Percentiles rank a stretch among this genome's conserved stretches.
Conservation (phyloP, 2,329 filamentous ascomycete species). For the Ceratocystis albifundus region DNA sequence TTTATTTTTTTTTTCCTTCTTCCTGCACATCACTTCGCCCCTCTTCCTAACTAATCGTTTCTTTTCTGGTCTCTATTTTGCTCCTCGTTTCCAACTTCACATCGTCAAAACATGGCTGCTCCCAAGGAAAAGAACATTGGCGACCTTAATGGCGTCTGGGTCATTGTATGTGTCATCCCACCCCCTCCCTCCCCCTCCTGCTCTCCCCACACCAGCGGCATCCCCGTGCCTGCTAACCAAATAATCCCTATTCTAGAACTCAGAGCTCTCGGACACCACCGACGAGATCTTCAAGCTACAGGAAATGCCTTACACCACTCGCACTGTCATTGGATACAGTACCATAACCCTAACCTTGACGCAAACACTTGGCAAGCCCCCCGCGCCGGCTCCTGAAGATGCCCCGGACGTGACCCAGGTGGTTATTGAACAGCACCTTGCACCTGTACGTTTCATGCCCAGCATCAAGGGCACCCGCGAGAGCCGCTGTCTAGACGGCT, state of each 20-base stretch:
- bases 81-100: not conserved
- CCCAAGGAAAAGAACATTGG: conserved; percentile 54
- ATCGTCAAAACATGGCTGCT: conserved; percentile 50
- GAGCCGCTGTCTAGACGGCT: conserved; percentile 42
- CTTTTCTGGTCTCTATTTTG: not conserved
- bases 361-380: conserved; percentile 37
- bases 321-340: conserved; percentile 59
- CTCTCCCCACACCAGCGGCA: not conserved
- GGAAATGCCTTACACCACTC: conserved; percentile 58
- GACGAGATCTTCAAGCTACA: conserved; percentile 61
- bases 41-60: not conserved
- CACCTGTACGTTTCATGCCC: conserved; percentile 35
- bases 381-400: conserved; percentile 33
- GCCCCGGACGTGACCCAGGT: conserved; percentile 45
- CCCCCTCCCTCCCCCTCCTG: not conserved
- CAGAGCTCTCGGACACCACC: conserved; percentile 54
- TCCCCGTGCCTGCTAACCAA: not conserved
- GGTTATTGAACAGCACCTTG: conserved; percentile 59
- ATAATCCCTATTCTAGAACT: conserved; percentile 48
- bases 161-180: conserved; percentile 44
- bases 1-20: not conserved
- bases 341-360: conserved; percentile 55
- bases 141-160: conserved; percentile 58
- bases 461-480: conserved; percentile 55
- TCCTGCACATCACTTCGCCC: not conserved